Conservation (phyloP, 805 yeast genomes). For the Lipomyces yamadae region DNA sequence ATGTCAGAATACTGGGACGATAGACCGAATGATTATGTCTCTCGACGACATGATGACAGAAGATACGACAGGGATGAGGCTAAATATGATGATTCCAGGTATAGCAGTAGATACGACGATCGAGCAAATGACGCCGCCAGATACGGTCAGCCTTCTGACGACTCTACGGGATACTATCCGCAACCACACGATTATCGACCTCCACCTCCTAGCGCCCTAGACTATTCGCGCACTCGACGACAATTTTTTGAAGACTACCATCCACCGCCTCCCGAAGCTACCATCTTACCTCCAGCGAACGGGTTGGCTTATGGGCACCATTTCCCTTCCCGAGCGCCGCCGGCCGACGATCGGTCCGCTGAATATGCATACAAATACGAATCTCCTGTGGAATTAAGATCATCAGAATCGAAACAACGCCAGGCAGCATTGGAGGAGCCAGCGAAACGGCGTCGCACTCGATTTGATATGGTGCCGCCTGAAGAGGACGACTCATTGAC, state of each 20-base stretch:
- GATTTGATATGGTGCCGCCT: conserved; percentile 10
- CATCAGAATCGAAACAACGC: background rate
- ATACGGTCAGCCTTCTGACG: background rate
- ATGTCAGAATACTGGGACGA: conserved; percentile 13
- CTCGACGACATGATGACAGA: conserved; percentile 10
- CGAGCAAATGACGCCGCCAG: background rate
- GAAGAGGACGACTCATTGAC: background rate
- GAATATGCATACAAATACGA: background rate
- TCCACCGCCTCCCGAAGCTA: conserved; percentile 27
- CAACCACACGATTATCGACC: conserved; percentile 1
- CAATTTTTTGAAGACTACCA: conserved; percentile 18
- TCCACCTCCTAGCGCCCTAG: background rate
- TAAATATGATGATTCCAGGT: background rate
- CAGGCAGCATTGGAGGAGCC: background rate
- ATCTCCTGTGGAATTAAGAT: background rate
- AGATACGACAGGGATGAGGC: background rate
- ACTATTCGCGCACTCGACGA: background rate
- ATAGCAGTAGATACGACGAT: background rate
- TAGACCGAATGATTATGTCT: conserved; percentile 13
- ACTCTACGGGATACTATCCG: background rate
- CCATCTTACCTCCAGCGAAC: conserved; percentile 14
- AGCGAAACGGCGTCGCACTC: conserved; percentile 11
- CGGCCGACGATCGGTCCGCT: background rate
- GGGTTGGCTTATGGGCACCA: background rate
- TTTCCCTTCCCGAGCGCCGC: conserved; percentile 4